Evolutionary conservation across 1,284 basidiomycete genomes (phyloP), one percentile per base, ranked within the genome.

Genomic region (Stygiomarasmius scandens): DNA sequence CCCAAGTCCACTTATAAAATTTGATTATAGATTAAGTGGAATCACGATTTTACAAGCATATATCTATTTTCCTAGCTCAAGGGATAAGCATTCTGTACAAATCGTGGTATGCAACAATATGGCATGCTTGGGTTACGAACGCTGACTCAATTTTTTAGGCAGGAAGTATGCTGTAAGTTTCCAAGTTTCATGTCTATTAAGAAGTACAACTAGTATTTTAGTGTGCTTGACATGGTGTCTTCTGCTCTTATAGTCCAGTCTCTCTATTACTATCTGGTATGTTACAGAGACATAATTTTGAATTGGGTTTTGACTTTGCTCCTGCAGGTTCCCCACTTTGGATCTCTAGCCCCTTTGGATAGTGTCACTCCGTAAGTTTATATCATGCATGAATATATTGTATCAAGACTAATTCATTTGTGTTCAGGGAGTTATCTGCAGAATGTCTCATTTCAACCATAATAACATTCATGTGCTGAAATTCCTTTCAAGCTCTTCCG

Each of bases 391-490:
- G n/a, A n/a, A n/a, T n/a, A n/a, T n/a, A n/a, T 34, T 12, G 12
- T 3, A 16, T 32, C 16, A 14, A 22, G 34, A 29, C 24, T 11
- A 23, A 36, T 32, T 32, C 29, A 5, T 20, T 27, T 34, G 14
- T 38, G n/a, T 47, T 8, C 45, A 76, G 74, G 16, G 73, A 71
- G 58, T 61, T 76, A 8, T 67, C 67, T 16, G 66, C 68, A 44
- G 75, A 77, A 63, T 77, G 75, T 54, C 64, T 75, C 14, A 59
- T 74, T 19, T 72, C 74, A 6, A 70, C 72, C 2, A 61, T 73
- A 16, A 73, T 77, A 23, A 75, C 73, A 1, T 71, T 75, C 58
- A 75, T 70, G 74, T 75, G 24, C 44, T 70, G 62, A 14, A n/a
- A 5, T 29, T 19, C 38, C 12, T 24, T 24, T 19, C 9, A 27